phyloP scores from a whole-genome alignment of 495 filamentous ascomycete genomes.

The Penicillium fimorum region DNA sequence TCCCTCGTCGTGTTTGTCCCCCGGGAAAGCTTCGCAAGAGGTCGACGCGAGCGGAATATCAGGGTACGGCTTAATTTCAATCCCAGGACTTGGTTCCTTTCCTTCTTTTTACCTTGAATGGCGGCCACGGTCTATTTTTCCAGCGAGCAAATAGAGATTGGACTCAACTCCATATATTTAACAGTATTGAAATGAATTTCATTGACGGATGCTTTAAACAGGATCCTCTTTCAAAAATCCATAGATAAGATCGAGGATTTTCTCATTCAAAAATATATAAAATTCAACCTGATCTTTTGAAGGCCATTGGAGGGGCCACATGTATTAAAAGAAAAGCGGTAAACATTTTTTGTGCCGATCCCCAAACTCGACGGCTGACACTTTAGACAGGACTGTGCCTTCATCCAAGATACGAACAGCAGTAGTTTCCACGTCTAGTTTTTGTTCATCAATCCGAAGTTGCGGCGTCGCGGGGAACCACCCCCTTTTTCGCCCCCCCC shows the following conservation, averaged over 20 bases:
- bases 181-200: no score
- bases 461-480: constrained; percentile 20
- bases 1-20: no score
- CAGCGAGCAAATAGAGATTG: no score
- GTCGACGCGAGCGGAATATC: no score
- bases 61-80: no score
- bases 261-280: background rate
- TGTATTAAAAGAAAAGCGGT: constrained; percentile 5
- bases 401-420: background rate
- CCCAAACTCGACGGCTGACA: constrained; percentile 22
- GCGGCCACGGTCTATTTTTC: no score
- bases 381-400: constrained; percentile 7
- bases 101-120: no score
- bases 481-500: constrained; percentile 13
- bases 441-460: background rate
- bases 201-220: no score
- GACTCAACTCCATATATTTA: no score
- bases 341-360: constrained; percentile 28
- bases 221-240: background rate
- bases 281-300: background rate
- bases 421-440: background rate
- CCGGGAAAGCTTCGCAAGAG: no score
- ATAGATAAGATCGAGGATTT: background rate
- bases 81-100: no score
- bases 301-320: background rate